Percentiles rank a stretch among this genome's conserved stretches.
Conservation (phyloP, 179 eudicot genomes). For the Actinidia chinensis region DNA sequence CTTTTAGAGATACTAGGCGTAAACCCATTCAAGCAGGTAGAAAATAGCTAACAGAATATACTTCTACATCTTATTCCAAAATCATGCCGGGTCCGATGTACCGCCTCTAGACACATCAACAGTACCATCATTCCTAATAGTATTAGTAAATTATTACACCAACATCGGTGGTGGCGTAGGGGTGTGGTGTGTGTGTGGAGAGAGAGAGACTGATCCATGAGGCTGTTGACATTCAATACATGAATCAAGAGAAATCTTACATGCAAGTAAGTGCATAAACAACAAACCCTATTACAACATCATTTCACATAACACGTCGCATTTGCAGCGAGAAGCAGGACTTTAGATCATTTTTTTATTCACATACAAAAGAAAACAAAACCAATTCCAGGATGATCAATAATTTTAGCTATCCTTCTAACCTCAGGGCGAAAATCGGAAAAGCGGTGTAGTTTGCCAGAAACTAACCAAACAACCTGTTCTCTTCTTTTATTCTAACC, state of each 20-base stretch:
- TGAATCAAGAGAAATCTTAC: not conserved
- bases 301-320: not conserved
- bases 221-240: not conserved
- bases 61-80: no score
- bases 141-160: no score
- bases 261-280: not conserved
- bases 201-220: not conserved
- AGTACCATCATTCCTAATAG: no score
- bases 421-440: constrained; percentile 79
- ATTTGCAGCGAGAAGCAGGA: not conserved
- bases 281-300: not conserved
- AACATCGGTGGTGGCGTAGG: no score
- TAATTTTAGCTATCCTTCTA: constrained; percentile 37
- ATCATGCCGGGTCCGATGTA: no score
- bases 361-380: not conserved
- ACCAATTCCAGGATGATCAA: not conserved
- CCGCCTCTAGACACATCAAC: no score
- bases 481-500: constrained; percentile 61
- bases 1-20: no score
- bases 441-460: constrained; percentile 75
- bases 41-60: no score
- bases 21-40: no score
- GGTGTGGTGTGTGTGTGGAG: no score
- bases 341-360: constrained; percentile 9
- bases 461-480: constrained; percentile 60